Evolutionary conservation across 176 grass and related monocot species (phyloP), one percentile per base, ranked within the genome.

Genomic region (Chrysopogon serrulatus): DNA sequence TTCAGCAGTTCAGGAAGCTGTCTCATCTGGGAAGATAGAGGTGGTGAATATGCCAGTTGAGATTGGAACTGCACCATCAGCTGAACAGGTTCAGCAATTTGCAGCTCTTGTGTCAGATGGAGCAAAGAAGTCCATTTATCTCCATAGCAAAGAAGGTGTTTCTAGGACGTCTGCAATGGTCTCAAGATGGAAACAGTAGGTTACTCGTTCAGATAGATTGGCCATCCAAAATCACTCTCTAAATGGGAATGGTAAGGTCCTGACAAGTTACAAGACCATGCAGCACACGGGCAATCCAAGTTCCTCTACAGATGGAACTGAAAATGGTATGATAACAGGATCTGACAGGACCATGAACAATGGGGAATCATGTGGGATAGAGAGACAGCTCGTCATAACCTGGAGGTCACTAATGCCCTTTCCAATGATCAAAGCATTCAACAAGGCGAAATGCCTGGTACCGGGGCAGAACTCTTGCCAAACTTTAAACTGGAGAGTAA

Each of bases 111-210:
- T 96, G n/a, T 90, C 88, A 28, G 87, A 90, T 90, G 75, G 57
- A 8, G 40, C 68, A 56, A 92, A 85, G 68, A 93, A 77, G 40
- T 91, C 87, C 77, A 92, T 99, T 82, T 99, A 94, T 89, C 92
- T 99, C 39, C 93, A 96, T 84, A 96, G 96, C 87, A 77, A 90
- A 79, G 93, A 99, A 93, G 96, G 96, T 42, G 86, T 94, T 66
- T 74, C 77, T 71, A 96, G 93, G 86, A 86, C 96, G 11, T 94
- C 93, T 87, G 96, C 91, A 48, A 99, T 99, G 96, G 91, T 99
- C 74, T 99, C 93, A 56, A 92, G 96, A 89, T 99, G 93, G 93
- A 96, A 89, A 79, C 96, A 99, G 51, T 83, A 86, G 72, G 49
- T 91, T 82, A 87, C 89, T 87, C 93, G 93, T 65, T 73, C 65